Conservation (phyloP, 2,329 filamentous ascomycete genomes). For the Canariomyces notabilis region DNA sequence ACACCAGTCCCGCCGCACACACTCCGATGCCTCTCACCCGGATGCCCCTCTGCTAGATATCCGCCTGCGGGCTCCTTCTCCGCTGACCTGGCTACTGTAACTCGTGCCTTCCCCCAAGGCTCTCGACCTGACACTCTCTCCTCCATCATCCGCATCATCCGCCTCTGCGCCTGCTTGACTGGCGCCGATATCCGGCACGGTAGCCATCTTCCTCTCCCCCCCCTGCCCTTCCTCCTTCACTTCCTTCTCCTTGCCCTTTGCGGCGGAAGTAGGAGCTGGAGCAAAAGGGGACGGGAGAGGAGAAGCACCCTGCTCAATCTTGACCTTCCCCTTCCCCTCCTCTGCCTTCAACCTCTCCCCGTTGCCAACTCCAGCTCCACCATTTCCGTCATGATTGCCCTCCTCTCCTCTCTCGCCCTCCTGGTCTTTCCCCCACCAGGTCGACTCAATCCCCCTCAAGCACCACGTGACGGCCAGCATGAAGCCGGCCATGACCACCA, state of each 20-base stretch:
- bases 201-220: background rate
- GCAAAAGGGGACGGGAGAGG: background rate
- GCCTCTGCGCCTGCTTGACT: constrained; percentile 42
- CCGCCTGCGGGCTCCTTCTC: constrained; percentile 14
- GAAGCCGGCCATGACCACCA: constrained; percentile 59
- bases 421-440: background rate
- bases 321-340: constrained; percentile 6
- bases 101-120: constrained; percentile 22
- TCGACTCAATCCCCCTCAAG: constrained; percentile 18
- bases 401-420: background rate
- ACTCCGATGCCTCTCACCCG: background rate
- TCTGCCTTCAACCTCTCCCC: constrained; percentile 18
- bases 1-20: background rate
- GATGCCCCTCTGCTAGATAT: background rate
- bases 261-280: background rate
- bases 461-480: constrained; percentile 54
- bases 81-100: constrained; percentile 12
- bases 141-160: constrained; percentile 35
- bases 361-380: constrained; percentile 12
- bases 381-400: too few relatives aligned
- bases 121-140: constrained; percentile 8
- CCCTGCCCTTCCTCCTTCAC: constrained; percentile 36
- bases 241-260: constrained; percentile 11
- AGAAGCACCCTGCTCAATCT: background rate
- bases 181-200: constrained; percentile 20